Evolutionary conservation across 768 basidiomycete species (phyloP), one percentile per base, ranked within the genome.

Genomic region (Russula sp.): DNA sequence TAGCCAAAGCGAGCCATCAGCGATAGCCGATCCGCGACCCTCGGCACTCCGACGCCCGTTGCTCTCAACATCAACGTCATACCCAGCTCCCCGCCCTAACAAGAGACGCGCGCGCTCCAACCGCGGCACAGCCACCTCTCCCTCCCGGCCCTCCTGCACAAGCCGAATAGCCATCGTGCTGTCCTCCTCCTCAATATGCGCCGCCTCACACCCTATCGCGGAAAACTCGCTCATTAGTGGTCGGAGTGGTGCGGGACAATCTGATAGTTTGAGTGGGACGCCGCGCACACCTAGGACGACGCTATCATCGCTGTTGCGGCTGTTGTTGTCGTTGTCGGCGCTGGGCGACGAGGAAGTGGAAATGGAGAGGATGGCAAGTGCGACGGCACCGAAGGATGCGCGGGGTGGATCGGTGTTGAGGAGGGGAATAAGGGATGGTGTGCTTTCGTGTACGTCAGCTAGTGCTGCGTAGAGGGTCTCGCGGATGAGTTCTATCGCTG

Each of bases 401-500:
- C 89, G 81, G 0, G 87, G 75, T 0, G 85, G 84, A 70, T 93
- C 90, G 16, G 71, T 69, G 20, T 76, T 76, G 61, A 93, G 81
- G 11, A 88, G 79, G 0, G 70, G 62, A 2, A 82, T 81, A 7
- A 94, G 80, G 3, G 80, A 76, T 0, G 82, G 80, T 14, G 78
- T 80, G 5, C 77, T 76, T 55, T 85, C 81, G 51, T 92, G 79
- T 0, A 82, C 84, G 66, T 90, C 89, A 0, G 81, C 90, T 4
- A 94, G 79, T 2, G 89, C 83, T 0, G 92, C 90, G 73, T 93
- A 94, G 20, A 94, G 81, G 0, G 92, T 92, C 74, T 94, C 91
- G 30, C 92, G 88, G 64, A 94, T 93, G 71, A 89, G 79, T 60
- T 86, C 83, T 67, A 94, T 87, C 0, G 84, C 86, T 0, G 88